Conservation (phyloP, 306 rosid genomes). For the Hippophae tibetana region DNA sequence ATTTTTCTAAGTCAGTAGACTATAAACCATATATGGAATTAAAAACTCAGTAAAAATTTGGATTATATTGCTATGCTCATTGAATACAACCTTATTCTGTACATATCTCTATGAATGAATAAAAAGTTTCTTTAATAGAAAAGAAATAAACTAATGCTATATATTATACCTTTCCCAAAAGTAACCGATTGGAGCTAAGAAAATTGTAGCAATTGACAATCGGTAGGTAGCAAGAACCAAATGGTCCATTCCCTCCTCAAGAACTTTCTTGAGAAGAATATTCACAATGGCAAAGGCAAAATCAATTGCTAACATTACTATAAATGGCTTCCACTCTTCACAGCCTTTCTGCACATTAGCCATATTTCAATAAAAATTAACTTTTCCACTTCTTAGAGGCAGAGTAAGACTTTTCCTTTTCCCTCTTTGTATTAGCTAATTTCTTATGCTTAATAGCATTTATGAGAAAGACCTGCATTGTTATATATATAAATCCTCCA, state of each 20-base stretch:
- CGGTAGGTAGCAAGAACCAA: slow-evolving; percentile 84
- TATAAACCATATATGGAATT: too few species aligned
- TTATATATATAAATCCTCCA: slow-evolving; percentile 24
- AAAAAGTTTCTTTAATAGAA: background rate
- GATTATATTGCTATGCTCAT: too few species aligned
- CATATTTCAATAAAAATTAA: background rate
- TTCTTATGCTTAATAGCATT: slow-evolving; percentile 16
- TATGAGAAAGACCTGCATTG: slow-evolving; percentile 12
- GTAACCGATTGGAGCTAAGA: slow-evolving; percentile 67
- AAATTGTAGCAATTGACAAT: slow-evolving; percentile 54
- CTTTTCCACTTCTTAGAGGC: slow-evolving; percentile 10
- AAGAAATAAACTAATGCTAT: background rate
- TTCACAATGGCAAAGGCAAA: slow-evolving; percentile 57
- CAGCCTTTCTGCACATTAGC: slow-evolving; percentile 16
- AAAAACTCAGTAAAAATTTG: too few species aligned
- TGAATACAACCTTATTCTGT: too few species aligned
- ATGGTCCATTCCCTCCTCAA: slow-evolving; percentile 74
- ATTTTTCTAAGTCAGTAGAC: too few species aligned
- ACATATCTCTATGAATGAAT: background rate
- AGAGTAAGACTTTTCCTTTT: slow-evolving; percentile 17
- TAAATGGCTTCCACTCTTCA: slow-evolving; percentile 73
- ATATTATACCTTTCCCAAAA: slow-evolving; percentile 54
- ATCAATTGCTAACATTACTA: slow-evolving; percentile 63
- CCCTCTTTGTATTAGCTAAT: slow-evolving; percentile 4
- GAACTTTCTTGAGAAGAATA: slow-evolving; percentile 76